These are phyloP conservation scores for Boletus reticuloceps DNA, from an alignment of 768 basidiomycete species.

Conservation along the genomic window DNA sequence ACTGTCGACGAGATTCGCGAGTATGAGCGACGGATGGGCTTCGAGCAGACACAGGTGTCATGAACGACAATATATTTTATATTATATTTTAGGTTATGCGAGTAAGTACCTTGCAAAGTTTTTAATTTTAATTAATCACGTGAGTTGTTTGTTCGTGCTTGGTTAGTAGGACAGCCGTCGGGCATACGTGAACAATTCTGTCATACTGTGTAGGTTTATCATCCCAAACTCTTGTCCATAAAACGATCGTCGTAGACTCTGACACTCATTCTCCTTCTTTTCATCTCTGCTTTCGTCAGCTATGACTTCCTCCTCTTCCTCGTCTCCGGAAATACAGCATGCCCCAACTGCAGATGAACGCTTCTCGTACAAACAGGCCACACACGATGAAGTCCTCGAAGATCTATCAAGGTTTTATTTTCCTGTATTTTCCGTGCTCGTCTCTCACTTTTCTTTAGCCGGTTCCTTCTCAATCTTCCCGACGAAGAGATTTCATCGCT, in stretches of 20 bases:
- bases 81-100: not conserved
- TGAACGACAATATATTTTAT: constrained; percentile 12
- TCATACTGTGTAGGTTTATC: constrained; percentile 11
- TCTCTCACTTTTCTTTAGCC: constrained; percentile 45
- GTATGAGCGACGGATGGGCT: constrained; percentile 92
- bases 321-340: constrained; percentile 68
- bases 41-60: constrained; percentile 35
- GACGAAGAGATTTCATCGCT: constrained; percentile 87
- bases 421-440: constrained; percentile 4
- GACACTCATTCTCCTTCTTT: constrained; percentile 32
- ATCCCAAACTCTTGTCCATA: constrained; percentile 28
- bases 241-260: constrained; percentile 31
- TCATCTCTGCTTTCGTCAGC: constrained; percentile 26
- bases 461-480: constrained; percentile 96
- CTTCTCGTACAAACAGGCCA: constrained; percentile 65
- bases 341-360: constrained; percentile 43
- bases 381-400: constrained; percentile 84
- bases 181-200: constrained; percentile 23
- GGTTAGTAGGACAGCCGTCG: constrained; percentile 10
- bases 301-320: constrained; percentile 78
- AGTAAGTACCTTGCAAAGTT: too few species aligned
- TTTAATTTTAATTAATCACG: constrained; percentile 9
- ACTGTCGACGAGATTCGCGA: constrained; percentile 82
- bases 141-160: constrained; percentile 24
- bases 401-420: constrained; percentile 76